Evolutionary conservation across 2,329 filamentous ascomycete genomes (phyloP).

Genomic region (Beauveria rudraprayagi): DNA sequence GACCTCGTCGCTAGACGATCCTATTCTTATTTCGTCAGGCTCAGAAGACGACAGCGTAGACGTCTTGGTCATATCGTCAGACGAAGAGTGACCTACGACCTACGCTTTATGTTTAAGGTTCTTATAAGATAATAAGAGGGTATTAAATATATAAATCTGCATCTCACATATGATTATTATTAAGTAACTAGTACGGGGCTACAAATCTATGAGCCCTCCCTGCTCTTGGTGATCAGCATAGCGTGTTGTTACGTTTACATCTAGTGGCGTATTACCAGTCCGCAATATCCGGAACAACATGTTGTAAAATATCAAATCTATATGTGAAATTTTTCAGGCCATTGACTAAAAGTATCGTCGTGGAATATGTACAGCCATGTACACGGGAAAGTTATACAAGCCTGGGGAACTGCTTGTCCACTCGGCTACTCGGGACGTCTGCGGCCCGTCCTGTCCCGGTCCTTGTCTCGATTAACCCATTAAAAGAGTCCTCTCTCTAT

Average conservation of each 20-base stretch:
- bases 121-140: no score
- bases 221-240: background rate
- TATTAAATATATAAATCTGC: no score
- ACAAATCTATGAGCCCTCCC: no score
- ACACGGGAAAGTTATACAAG: background rate
- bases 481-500: no score
- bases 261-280: background rate
- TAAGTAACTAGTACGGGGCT: no score
- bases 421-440: no score
- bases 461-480: no score
- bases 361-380: background rate
- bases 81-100: background rate
- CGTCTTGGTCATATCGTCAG: background rate
- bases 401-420: background rate
- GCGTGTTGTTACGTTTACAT: background rate
- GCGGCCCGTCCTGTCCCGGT: no score
- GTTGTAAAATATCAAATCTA: background rate
- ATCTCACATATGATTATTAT: no score
- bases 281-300: background rate
- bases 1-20: background rate
- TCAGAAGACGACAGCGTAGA: background rate
- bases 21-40: slow-evolving; percentile 1
- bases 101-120: background rate
- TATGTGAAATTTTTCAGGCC: background rate
- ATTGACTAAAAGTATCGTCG: background rate